phyloP scores from a whole-genome alignment of 140 eudicot species.

The Senecio squalidus region DNA sequence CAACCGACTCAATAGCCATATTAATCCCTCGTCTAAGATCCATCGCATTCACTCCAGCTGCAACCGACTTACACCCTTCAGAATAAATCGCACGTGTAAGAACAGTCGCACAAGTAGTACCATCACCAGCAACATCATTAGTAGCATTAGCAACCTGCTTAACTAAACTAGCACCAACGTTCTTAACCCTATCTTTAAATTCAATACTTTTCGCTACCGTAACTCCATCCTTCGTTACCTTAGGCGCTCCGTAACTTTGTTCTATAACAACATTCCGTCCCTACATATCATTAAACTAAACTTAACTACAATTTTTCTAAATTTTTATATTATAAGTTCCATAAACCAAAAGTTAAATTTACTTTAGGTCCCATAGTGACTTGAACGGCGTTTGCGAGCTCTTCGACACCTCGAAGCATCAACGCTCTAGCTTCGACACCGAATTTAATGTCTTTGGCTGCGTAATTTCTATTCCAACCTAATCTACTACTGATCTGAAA shows the following conservation, averaged over 20 bases:
- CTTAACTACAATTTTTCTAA: background rate
- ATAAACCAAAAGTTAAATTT: background rate
- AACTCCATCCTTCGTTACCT: slow-evolving; percentile 62
- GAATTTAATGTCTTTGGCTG: slow-evolving; percentile 50
- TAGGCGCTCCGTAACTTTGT: slow-evolving; percentile 56
- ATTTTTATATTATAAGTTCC: background rate
- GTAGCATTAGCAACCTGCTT: slow-evolving; percentile 68
- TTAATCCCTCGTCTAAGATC: slow-evolving; percentile 69
- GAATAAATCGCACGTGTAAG: slow-evolving; percentile 75
- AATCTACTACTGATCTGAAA: slow-evolving; percentile 33
- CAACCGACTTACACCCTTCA: slow-evolving; percentile 84
- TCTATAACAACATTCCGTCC: slow-evolving; percentile 59
- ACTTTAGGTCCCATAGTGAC: slow-evolving; percentile 50
- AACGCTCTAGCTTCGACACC: slow-evolving; percentile 54
- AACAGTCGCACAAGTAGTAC: slow-evolving; percentile 82
- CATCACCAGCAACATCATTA: slow-evolving; percentile 59
- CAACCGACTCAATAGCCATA: slow-evolving; percentile 63
- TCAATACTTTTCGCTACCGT: slow-evolving; percentile 56
- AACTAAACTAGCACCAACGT: slow-evolving; percentile 57
- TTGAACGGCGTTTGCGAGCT: slow-evolving; percentile 57
- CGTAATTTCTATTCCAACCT: slow-evolving; percentile 44
- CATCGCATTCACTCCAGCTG: slow-evolving; percentile 95
- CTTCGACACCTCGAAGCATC: slow-evolving; percentile 62
- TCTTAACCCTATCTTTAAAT: slow-evolving; percentile 43
- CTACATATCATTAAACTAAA: slow-evolving; percentile 2